Evolutionary conservation across 2,329 filamentous ascomycete species (phyloP).

Genomic region (Chaetomiaceae sp.): DNA sequence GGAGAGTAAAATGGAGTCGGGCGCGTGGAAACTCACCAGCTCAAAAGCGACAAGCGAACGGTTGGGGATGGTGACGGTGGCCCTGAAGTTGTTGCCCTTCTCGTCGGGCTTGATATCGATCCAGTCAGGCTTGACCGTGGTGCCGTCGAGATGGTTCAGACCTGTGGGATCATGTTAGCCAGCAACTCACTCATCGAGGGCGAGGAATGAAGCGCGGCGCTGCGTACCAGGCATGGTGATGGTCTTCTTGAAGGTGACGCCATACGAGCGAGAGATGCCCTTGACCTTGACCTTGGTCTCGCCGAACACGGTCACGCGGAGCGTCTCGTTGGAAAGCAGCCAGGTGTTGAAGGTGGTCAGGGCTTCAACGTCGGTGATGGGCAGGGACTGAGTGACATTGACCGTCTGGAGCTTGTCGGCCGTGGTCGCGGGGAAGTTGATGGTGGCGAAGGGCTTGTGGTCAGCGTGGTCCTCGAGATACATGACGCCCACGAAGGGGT

Average conservation of each 20-base stretch:
- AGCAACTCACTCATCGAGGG: no score
- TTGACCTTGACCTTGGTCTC: conserved; percentile 47
- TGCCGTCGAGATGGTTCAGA: conserved; percentile 52
- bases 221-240: conserved; percentile 40
- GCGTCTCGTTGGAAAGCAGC: conserved; percentile 46
- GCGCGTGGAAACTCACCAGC: conserved; percentile 44
- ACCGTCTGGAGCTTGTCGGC: conserved; percentile 45
- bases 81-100: conserved; percentile 57
- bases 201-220: background rate
- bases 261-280: conserved; percentile 45
- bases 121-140: conserved; percentile 45
- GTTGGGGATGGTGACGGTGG: conserved; percentile 57
- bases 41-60: conserved; percentile 59
- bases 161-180: conserved; percentile 30
- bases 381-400: conserved; percentile 46
- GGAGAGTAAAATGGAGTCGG: background rate
- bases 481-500: conserved; percentile 48
- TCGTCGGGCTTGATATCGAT: conserved; percentile 38
- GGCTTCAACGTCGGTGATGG: conserved; percentile 43
- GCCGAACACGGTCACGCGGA: conserved; percentile 49
- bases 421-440: conserved; percentile 49
- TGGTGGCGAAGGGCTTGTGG: conserved; percentile 44
- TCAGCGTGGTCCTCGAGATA: conserved; percentile 47
- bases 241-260: conserved; percentile 53
- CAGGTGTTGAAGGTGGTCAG: conserved; percentile 52